These are phyloP conservation scores for Tricholoma hemisulphureum DNA, from an alignment of 768 basidiomycete species.

Conservation along the genomic window DNA sequence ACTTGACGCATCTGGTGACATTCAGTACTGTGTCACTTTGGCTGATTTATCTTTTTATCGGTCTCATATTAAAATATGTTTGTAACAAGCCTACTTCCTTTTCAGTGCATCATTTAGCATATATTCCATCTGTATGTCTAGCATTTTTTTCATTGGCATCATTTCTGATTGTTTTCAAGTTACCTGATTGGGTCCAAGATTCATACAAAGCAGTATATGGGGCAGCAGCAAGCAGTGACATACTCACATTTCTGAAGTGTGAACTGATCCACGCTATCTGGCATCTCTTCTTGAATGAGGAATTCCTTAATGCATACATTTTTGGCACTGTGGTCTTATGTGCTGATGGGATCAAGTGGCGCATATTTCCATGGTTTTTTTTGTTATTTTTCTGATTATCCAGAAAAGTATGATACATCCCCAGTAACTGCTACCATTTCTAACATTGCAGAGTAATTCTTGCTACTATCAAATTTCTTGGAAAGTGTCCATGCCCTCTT, in stretches of 20 bases:
- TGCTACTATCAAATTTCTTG: not conserved
- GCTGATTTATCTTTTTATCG: constrained; percentile 29
- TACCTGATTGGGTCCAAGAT: constrained; percentile 30
- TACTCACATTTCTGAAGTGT: constrained; percentile 29
- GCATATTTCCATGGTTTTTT: constrained; percentile 33
- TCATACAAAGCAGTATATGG: constrained; percentile 9
- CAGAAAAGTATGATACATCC: constrained; percentile 9
- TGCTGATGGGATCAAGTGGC: constrained; percentile 25
- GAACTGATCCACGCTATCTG: constrained; percentile 33
- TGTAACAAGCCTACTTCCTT: not conserved
- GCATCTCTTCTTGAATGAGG: constrained; percentile 22
- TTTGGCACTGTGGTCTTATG: constrained; percentile 30
- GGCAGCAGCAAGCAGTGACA: constrained; percentile 9
- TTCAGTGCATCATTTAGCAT: not conserved
- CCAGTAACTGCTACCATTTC: too few relatives aligned
- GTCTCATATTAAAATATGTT: constrained; percentile 23
- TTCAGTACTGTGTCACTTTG: constrained; percentile 8
- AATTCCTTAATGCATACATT: constrained; percentile 26
- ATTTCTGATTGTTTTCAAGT: constrained; percentile 12
- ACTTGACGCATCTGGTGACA: not conserved
- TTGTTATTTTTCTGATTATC: constrained; percentile 36
- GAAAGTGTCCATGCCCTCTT: not conserved
- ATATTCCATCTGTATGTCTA: constrained; percentile 14
- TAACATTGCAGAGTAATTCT: not conserved
- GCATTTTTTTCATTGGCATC: not conserved